Base-by-base conservation (phyloP, 148 eudicot genomes). In the Vaccinium corymbosum region DNA sequence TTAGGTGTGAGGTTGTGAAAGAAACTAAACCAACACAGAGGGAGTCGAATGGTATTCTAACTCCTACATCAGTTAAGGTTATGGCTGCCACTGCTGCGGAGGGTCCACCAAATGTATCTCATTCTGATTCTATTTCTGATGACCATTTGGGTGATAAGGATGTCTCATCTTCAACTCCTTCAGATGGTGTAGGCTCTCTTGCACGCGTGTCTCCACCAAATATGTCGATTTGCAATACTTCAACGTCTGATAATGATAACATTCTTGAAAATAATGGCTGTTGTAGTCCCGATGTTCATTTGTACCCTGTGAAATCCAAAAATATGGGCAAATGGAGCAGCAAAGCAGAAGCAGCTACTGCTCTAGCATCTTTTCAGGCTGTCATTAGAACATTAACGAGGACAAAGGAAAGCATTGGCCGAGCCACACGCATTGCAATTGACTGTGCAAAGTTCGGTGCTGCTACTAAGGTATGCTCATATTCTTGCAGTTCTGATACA, bases 401-500 rank as follows among this genome's bases (percentile, higher is more conserved):
- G 89, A 92, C 99, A 57, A 97, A 93, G 84, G 98, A 97, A 62
- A 93, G 92, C 89, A 97, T 97, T 87, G 94, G 93, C 17, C 89
- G 95, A 70, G 94, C 99, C 29, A 97, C 99, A 17, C 95, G 95
- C 25, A 89, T 92, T 68, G 99, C 99, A 76, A 92, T 95, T 75
- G 99, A 94, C 80, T 94, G 98, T 90, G 95, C 93, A 79, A 97
- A 93, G 90, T 88, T 89, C 81, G 98, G 95, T 64, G 49, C 82
- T 89, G 97, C 98, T 84, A 84, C 89, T 57, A 95, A 94, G 95
- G 99, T 97, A 91, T 74, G 76, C 49, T 56, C 84, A 84, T 76
- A 4, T 22, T 49, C 10, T 81, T 7, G 59, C 51, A n/a, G 25
- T 22, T 29, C 52, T 84, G 6, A 1, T 42, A 4, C 46, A 42